Evolutionary conservation across 495 filamentous ascomycete genomes (phyloP).

Genomic region (Geopyxis carbonaria): DNA sequence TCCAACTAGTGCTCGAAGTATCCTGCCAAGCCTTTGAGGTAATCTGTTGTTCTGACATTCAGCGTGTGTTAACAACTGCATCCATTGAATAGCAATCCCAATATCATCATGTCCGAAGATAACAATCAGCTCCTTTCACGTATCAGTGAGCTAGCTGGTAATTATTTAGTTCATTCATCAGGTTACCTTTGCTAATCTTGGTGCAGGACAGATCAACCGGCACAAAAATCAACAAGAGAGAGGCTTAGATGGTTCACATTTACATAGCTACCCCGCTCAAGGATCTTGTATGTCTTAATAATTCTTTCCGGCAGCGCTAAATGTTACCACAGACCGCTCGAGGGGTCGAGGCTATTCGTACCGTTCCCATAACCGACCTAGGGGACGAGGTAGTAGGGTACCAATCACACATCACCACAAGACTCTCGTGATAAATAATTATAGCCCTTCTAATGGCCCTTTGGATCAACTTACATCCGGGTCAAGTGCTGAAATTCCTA

Average conservation of each 20-base stretch:
- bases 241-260: constrained; percentile 9
- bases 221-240: constrained; percentile 46
- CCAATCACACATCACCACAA: constrained; percentile 24
- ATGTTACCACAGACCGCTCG: too few relatives aligned
- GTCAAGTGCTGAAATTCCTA: constrained; percentile 18
- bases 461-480: constrained; percentile 25
- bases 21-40: too few relatives aligned
- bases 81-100: too few relatives aligned
- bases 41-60: too few relatives aligned
- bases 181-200: constrained; percentile 18
- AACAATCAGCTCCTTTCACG: constrained; percentile 54
- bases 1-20: too few relatives aligned
- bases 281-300: too few relatives aligned
- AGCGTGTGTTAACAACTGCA: too few relatives aligned
- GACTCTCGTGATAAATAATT: constrained; percentile 25
- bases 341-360: too few relatives aligned
- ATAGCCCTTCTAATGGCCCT: constrained; percentile 7
- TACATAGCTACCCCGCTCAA: constrained; percentile 25
- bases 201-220: constrained; percentile 61
- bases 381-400: constrained; percentile 32
- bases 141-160: constrained; percentile 62
- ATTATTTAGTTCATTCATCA: constrained; percentile 16
- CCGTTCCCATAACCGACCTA: constrained; percentile 30
- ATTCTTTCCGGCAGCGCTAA: too few relatives aligned
- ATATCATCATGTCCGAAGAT: constrained; percentile 55